Base-by-base conservation (phyloP, 179 eudicot species). In the Kewa caespitosa region DNA sequence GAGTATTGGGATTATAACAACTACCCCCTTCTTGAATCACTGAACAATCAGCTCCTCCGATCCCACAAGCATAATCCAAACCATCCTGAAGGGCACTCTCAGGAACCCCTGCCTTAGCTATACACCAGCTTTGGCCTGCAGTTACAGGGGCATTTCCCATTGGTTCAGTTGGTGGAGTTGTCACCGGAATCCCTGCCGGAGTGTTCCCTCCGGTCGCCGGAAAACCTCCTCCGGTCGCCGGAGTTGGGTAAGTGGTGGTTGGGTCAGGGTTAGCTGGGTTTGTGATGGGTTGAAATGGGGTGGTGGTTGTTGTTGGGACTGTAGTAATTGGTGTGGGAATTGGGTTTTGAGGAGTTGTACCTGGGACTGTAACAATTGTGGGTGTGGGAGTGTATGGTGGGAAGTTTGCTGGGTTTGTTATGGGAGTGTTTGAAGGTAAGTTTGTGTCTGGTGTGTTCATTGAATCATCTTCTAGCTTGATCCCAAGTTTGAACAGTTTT, bases 51-150 rank as follows among this genome's bases (percentile, higher is more conserved):
- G 91, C 98, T 1, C 90, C 92, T 3, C 93, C 97, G 33, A 80
- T 84, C 63, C 99, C 99, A 83, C 99, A 96, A 1, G 99, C 98
- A 80, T 93, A 96, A 80, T 96, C 99, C 25, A 96, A 78, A 18
- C 85, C 99, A 5, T 83, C 39, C 73, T 96, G 99, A 11, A 96
- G 70, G 0, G 84, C 71, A 57, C 70, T 67, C 79, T 90, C 90
- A 10, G 78, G 32, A 6, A 81, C 87, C 8, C 98, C 99, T 17
- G 76, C 77, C 81, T 77, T 88, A 0, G 92, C 99, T 38, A 96
- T 81, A 66, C 99, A 96, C 99, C 98, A 96, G 38, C 85, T 82
- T 81, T 89, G 94, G 38, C 97, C 98, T 1, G 83, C 43, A 39
- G 38, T 70, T 30, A 83, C 74, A 0, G 90, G 90, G 8, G 81